These are phyloP conservation scores for Malus domestica DNA, from an alignment of 306 rosid species.

Conservation along the genomic window ASM211411v1 NC_041799.1:1264501-1265000, in stretches of 20 bases:
- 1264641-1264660: background rate
- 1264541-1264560: slow-evolving; percentile 15
- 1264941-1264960: no score
- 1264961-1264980: no score
- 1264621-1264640: background rate
- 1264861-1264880: background rate
- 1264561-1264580: background rate
- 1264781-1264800: background rate
- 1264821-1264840: slow-evolving; percentile 18
- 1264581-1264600: slow-evolving; percentile 3
- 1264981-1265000: no score
- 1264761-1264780: fast-evolving
- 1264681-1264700: background rate
- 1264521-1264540: background rate
- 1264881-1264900: background rate
- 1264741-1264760: background rate
- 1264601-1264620: background rate
- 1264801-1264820: no score
- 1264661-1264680: background rate
- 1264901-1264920: no score
- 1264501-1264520: background rate
- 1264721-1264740: slow-evolving; percentile 3
- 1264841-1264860: slow-evolving; percentile 1
- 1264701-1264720: background rate
- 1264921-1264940: no score